These are phyloP conservation scores for Ophiostoma populinum DNA, from an alignment of 2,329 filamentous ascomycete genomes.

Conservation along the genomic window DNA sequence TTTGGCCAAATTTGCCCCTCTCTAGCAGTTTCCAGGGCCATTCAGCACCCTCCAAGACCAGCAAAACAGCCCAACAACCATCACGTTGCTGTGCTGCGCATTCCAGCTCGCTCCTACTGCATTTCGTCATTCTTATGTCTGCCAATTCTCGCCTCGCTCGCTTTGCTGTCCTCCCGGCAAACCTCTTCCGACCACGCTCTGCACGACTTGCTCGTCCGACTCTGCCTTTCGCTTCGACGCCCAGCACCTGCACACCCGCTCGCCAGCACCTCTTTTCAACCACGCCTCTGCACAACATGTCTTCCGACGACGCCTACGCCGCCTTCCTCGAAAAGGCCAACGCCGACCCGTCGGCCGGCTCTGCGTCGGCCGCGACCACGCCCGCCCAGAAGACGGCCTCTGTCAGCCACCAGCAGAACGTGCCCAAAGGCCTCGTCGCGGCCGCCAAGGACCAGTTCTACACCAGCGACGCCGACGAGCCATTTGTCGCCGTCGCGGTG, in stretches of 20 bases:
- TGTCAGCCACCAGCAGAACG: slow-evolving; percentile 15
- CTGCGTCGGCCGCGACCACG: slow-evolving; percentile 14
- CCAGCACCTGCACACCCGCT: neutral
- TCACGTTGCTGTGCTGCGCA: neutral
- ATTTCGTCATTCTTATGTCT: neutral
- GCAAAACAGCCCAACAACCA: neutral
- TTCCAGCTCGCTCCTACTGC: neutral
- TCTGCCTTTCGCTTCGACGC: neutral
- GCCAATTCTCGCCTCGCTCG: slow-evolving; percentile 1
- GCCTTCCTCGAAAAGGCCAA: slow-evolving; percentile 80
- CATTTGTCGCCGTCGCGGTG: slow-evolving; percentile 61
- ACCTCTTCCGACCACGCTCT: neutral
- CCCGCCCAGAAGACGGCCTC: slow-evolving; percentile 5
- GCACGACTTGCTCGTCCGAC: neutral
- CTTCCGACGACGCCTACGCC: slow-evolving; percentile 67
- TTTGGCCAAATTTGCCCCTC: slow-evolving; percentile 5
- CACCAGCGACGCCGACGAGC: slow-evolving; percentile 68
- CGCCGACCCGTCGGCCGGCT: slow-evolving; percentile 50
- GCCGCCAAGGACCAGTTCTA: slow-evolving; percentile 45
- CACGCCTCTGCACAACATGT: slow-evolving; percentile 30
- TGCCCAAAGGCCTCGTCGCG: slow-evolving; percentile 40
- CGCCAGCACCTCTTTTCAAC: slow-evolving; percentile 5
- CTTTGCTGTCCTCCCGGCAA: slow-evolving; percentile 4
- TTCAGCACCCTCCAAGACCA: neutral
- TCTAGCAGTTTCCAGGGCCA: slow-evolving; percentile 1